A percentile compares a stretch with the other conserved stretches of the same genome.
phyloP scores from a whole-genome alignment of 1,139 yeast species.

The Kodamaea anthophila region DNA sequence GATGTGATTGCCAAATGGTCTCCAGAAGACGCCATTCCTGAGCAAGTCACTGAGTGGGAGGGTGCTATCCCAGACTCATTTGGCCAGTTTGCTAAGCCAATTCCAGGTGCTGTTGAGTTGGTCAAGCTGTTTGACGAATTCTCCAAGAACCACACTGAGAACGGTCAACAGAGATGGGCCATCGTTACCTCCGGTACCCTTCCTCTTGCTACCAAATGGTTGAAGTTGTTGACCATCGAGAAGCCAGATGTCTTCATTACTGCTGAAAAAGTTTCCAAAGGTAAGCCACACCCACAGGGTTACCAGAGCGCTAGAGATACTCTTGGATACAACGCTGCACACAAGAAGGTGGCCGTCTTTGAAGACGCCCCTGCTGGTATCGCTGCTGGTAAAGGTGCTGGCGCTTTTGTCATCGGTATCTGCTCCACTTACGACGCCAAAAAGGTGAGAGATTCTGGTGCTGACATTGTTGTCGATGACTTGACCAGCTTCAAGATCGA shows the following conservation, averaged over 20 bases:
- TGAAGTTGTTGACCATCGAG: conserved; percentile 54
- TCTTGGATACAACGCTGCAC: conserved; percentile 42
- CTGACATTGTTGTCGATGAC: conserved; percentile 74
- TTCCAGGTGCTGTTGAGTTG: conserved; percentile 66
- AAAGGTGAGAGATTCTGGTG: conserved; percentile 67
- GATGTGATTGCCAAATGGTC: conserved; percentile 72
- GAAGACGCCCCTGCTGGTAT: conserved; percentile 91
- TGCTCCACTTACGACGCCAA: conserved; percentile 74
- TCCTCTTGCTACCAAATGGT: conserved; percentile 76
- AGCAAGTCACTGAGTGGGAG: conserved; percentile 64
- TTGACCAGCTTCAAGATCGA: conserved; percentile 45
- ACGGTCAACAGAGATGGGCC: conserved; percentile 58
- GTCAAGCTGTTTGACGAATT: conserved; percentile 47
- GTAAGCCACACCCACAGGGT: conserved; percentile 84
- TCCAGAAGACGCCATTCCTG: conserved; percentile 64
- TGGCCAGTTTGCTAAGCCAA: conserved; percentile 66
- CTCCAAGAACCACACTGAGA: conserved; percentile 37
- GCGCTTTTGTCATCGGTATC: conserved; percentile 77
- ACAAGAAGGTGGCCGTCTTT: conserved; percentile 59
- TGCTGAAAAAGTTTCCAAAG: conserved; percentile 69
- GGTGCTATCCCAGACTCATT: conserved; percentile 65
- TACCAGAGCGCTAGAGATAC: conserved; percentile 60
- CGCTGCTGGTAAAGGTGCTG: conserved; percentile 78
- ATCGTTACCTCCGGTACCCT: conserved; percentile 81
- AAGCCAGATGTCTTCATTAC: conserved; percentile 72